Base-by-base conservation (phyloP, 805 yeast species). In the Pichia rugopelliculosa region DNA sequence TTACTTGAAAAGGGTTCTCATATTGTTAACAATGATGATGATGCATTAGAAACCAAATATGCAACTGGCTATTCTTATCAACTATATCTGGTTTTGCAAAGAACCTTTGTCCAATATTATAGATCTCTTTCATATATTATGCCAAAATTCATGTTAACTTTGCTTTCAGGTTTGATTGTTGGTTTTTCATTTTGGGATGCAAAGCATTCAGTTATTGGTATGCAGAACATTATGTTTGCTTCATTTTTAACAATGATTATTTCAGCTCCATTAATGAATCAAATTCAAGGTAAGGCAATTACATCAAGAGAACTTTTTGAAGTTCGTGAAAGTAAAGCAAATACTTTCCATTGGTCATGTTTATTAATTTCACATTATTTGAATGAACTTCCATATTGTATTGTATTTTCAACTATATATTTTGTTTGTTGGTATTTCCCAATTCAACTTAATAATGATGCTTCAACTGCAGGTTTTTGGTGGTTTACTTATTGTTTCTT, bases 271-370 rank as follows among this genome's bases (percentile, higher is more conserved):
- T 66, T 80, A 44, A 74, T 79, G 44, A 79, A 82, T 58, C 88
- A 82, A 65, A 74, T 80, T 53, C 84, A 81, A 58, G 79, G 72
- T 25, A 72, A 75, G 47, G 82, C 82, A 23, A 71, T 77, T 41
- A 68, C 66, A 17, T 71, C 80, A 20, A 73, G 89, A 57, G 83
- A 79, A 47, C 61, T 83, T 37, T 84, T 67, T 58, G 90, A 84
- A 62, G 85, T 77, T 13, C 73, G 91, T 58, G 91, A 84, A 59
- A 71, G 79, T 22, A 75, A 80, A 49, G 79, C 87, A 5, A 83
- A 82, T 59, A 84, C 86, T 36, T 84, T 79, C 68, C 84, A 81
- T 57, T 84, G 90, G 90, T 69, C 79, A 24, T 63, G 75, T 37
- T 63, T 84, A 62, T 58, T 82, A 41, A 42, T 81, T 18, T 62